A percentile compares a stretch with the other conserved stretches of the same genome.
Evolutionary conservation across 345 rosid species (phyloP).

Genomic region (Adansonia digitata): DNA sequence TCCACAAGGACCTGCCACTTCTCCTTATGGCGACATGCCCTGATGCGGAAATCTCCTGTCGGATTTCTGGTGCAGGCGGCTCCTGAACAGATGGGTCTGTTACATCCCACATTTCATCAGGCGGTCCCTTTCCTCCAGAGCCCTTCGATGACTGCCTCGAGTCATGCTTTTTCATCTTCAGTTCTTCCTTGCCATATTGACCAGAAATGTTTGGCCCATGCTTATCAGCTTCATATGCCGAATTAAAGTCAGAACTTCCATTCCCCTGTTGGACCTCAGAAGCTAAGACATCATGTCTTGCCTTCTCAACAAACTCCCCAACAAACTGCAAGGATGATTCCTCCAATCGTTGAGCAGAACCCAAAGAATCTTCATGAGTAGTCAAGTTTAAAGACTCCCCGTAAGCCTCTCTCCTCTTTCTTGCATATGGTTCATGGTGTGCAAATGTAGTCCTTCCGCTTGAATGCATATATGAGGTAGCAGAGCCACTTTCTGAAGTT

Average conservation of each 20-base stretch:
- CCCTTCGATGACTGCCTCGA: constrained; percentile 39
- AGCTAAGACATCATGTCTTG: constrained; percentile 44
- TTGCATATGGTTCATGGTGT: constrained; percentile 21
- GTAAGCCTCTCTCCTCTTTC: constrained; percentile 25
- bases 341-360: constrained; percentile 58
- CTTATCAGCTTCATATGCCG: constrained; percentile 25
- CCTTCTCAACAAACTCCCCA: constrained; percentile 70
- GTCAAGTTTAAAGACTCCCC: constrained; percentile 27
- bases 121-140: constrained; percentile 68
- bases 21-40: constrained; percentile 46
- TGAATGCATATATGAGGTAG: constrained; percentile 23
- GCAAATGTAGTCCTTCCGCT: constrained; percentile 30
- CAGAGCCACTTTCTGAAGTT: constrained; percentile 45
- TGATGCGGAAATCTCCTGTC: constrained; percentile 30
- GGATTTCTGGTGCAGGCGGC: constrained; percentile 36
- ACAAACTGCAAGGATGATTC: constrained; percentile 48
- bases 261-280: constrained; percentile 36
- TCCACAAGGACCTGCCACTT: constrained; percentile 74
- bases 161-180: constrained; percentile 33
- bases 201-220: constrained; percentile 28
- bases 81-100: constrained; percentile 46
- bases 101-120: constrained; percentile 88
- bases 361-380: constrained; percentile 53
- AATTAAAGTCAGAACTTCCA: constrained; percentile 16
- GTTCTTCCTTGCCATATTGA: constrained; percentile 25